Base-by-base conservation (phyloP, 2,329 filamentous ascomycete genomes). In the Coniochaeta pulveracea region DNA sequence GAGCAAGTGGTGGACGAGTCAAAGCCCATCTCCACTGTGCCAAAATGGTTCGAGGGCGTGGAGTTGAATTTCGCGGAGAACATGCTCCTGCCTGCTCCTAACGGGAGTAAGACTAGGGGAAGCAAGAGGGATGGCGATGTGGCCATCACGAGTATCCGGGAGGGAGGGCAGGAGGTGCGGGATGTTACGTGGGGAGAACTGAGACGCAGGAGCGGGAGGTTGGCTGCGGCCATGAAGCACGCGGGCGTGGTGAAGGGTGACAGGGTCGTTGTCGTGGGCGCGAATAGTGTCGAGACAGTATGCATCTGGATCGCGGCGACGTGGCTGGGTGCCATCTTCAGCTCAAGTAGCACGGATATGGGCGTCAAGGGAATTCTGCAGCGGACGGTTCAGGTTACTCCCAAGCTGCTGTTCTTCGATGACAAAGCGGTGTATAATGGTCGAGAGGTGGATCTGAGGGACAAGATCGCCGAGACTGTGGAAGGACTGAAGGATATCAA, bases 31-130 rank as follows among this genome's bases (percentile, higher is more conserved):
- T 77, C 85, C 39, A 61, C 64, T 11, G 66, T 89, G 5, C 85
- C 85, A 0, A 58, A 63, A 25, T 93, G 85, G 85, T 93, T 91
- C 52, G 59, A 73, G 2, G 85, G 85, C 19, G 66, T 86, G 2
- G 57, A 62, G 5, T 54, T 91, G 44, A 93, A 86, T 47, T 89
- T 78, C 49, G 79, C 83, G 5, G 84, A 93, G 57, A 93, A 91
- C 49, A 56, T 85, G 17, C 71, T 93, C 17, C 88, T 58, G 68
- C 68, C 2, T 58, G 60, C 10, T 50, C 52, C 10, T 19, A 22
- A 2, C n/a, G n/a, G n/a, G 47, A 56, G 0, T 50, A 57, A n/a
- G 47, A 63, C 8, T 52, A 59, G 0, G 64, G 59, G 3, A 48
- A 61, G 16, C 39, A 91, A 91, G 52, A 80, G 84, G 43, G 81